Conservation (phyloP, 2,329 filamentous ascomycete species). For the Fusarium palustre region DNA sequence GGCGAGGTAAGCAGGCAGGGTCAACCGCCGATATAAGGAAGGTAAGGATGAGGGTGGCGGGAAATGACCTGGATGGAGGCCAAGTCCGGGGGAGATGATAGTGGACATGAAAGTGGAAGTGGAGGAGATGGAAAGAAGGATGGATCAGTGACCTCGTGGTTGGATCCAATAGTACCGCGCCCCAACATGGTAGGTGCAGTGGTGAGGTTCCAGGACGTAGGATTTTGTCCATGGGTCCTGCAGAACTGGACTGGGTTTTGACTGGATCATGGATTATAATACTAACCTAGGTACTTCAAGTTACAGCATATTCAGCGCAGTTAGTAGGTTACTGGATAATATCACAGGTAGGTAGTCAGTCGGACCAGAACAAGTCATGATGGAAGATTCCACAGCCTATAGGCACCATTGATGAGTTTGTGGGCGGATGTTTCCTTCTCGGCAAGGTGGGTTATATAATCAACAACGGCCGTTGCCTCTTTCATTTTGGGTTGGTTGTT, state of each 20-base stretch:
- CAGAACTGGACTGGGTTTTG: neutral
- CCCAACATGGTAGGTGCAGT: constrained; percentile 38
- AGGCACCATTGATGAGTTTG: neutral
- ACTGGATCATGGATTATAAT: constrained; percentile 3
- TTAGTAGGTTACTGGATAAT: neutral
- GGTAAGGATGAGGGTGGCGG: constrained; percentile 39
- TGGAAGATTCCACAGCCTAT: constrained; percentile 3
- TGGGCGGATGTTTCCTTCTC: constrained; percentile 12
- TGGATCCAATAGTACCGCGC: constrained; percentile 31
- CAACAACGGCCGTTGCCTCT: neutral
- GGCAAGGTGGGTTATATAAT: neutral
- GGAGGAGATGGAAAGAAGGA: constrained; percentile 29
- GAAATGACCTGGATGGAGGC: constrained; percentile 34
- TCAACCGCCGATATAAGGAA: constrained; percentile 8
- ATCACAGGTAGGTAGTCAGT: neutral
- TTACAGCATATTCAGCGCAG: neutral
- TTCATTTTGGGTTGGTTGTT: neutral
- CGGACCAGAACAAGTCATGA: constrained; percentile 26
- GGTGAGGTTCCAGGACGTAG: constrained; percentile 11
- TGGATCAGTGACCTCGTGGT: constrained; percentile 31
- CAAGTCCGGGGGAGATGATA: constrained; percentile 35
- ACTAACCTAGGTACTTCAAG: neutral
- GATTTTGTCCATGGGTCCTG: constrained; percentile 19
- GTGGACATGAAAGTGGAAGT: constrained; percentile 13
- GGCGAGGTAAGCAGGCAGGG: constrained; percentile 1